Evolutionary conservation across 2,329 filamentous ascomycete genomes (phyloP).

Genomic region (Fusarium sp.): DNA sequence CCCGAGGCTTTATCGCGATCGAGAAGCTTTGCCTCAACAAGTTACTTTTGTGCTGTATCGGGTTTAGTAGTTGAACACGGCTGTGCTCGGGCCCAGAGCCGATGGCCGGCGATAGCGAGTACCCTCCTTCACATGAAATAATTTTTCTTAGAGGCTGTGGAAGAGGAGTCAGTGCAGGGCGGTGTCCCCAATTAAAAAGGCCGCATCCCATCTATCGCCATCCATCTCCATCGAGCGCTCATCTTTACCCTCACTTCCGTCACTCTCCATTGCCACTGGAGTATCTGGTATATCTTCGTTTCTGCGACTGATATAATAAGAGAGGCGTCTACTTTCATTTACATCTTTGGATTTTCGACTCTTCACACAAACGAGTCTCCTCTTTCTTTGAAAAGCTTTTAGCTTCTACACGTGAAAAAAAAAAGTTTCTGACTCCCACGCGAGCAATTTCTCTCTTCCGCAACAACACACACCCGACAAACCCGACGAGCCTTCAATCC

Average conservation of each 20-base stretch:
- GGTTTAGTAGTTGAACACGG: constrained; percentile 22
- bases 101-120: constrained; percentile 47
- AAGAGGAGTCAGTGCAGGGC: constrained; percentile 14
- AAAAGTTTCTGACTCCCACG: constrained; percentile 40
- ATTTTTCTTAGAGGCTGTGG: constrained; percentile 31
- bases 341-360: constrained; percentile 9
- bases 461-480: constrained; percentile 12
- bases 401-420: constrained; percentile 11
- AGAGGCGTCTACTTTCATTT: constrained; percentile 11
- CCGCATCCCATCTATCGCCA: constrained; percentile 37
- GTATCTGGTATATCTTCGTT: constrained; percentile 32
- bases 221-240: constrained; percentile 13
- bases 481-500: constrained; percentile 22
- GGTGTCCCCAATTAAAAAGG: constrained; percentile 41
- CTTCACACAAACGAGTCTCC: constrained; percentile 4
- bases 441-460: constrained; percentile 17
- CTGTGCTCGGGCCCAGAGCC: constrained; percentile 42
- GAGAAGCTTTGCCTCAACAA: constrained; percentile 16
- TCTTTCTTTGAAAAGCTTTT: constrained; percentile 9
- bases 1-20: constrained; percentile 50
- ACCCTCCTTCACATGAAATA: constrained; percentile 46
- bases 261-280: constrained; percentile 35
- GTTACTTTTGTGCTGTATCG: constrained; percentile 22
- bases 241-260: constrained; percentile 35
- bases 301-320: constrained; percentile 33